Conservation (phyloP, 768 basidiomycete species). For the Cystofilobasidium ferigula region DNA sequence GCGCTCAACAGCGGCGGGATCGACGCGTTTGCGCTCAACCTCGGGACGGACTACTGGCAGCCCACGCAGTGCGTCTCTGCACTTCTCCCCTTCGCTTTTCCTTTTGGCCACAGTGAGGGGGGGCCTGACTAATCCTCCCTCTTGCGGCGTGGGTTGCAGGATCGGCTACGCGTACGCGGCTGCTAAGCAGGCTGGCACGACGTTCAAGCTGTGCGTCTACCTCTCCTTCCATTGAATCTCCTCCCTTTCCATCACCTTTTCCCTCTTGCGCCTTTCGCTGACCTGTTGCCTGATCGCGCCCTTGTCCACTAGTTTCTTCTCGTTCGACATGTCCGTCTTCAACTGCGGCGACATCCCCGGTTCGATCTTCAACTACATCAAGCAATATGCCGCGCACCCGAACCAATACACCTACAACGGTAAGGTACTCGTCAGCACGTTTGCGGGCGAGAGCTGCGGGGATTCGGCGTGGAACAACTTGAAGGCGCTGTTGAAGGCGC, state of each 20-base stretch:
- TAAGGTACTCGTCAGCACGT: constrained; percentile 57
- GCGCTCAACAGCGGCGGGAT: constrained; percentile 13
- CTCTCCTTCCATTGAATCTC: no score
- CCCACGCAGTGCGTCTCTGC: constrained; percentile 1
- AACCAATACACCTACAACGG: constrained; percentile 51
- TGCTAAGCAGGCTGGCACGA: constrained; percentile 9
- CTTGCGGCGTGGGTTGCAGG: no score
- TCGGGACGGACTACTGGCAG: constrained; percentile 24
- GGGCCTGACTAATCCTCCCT: no score
- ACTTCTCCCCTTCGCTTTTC: not conserved
- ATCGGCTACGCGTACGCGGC: constrained; percentile 15
- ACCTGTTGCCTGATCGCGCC: no score
- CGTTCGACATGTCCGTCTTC: constrained; percentile 27
- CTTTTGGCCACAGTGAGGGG: no score
- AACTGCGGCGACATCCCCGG: constrained; percentile 6
- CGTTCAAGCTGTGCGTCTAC: constrained; percentile 21
- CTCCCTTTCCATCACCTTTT: no score
- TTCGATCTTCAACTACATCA: constrained; percentile 42
- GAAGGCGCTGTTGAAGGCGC: not conserved
- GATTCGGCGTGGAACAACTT: constrained; percentile 18
- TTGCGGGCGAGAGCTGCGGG: constrained; percentile 55
- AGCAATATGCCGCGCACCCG: constrained; percentile 47
- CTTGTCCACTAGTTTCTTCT: constrained; percentile 7
- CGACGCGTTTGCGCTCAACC: constrained; percentile 26
- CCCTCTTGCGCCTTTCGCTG: no score